A percentile compares a stretch with the other conserved stretches of the same genome.
Evolutionary conservation across 345 rosid genomes (phyloP).

Genomic region (Tarenaya hassleriana): DNA sequence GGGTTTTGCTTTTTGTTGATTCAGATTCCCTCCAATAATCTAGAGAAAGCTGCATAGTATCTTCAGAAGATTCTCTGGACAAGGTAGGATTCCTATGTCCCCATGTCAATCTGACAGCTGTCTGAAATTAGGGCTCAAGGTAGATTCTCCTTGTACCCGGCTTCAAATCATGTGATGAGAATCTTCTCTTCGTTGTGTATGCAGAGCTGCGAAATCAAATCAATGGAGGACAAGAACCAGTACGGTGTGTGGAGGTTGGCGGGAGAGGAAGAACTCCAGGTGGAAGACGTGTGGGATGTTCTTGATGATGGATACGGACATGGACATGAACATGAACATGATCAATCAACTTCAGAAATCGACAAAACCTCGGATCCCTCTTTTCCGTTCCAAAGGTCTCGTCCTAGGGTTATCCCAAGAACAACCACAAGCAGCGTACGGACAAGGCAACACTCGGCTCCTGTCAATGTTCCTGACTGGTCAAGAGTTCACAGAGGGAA

Average conservation of each 20-base stretch:
- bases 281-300: conserved; percentile 44
- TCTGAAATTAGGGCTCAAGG: too few species aligned
- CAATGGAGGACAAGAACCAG: conserved; percentile 35
- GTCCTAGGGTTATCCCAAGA: conserved; percentile 48
- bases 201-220: background rate
- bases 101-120: background rate
- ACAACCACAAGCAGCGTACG: conserved; percentile 24
- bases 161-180: too few species aligned
- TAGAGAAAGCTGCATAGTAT: background rate
- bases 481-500: conserved; percentile 36
- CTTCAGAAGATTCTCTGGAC: background rate
- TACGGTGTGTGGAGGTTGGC: conserved; percentile 37
- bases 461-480: conserved; percentile 70
- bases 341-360: conserved; percentile 12
- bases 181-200: background rate
- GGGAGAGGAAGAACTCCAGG: conserved; percentile 41
- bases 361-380: conserved; percentile 23
- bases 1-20: conserved; percentile 18
- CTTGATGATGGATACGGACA: too few species aligned
- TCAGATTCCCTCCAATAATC: conserved; percentile 30
- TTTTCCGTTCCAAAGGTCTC: conserved; percentile 26
- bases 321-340: conserved; percentile 32
- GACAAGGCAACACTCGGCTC: conserved; percentile 48
- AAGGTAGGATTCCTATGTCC: conserved; percentile 26
- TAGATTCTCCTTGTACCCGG: too few species aligned